A percentile compares a stretch with the other conserved stretches of the same genome.
phyloP scores from a whole-genome alignment of 2,329 filamentous ascomycete species.

The Trichoderma asperellum region DNA sequence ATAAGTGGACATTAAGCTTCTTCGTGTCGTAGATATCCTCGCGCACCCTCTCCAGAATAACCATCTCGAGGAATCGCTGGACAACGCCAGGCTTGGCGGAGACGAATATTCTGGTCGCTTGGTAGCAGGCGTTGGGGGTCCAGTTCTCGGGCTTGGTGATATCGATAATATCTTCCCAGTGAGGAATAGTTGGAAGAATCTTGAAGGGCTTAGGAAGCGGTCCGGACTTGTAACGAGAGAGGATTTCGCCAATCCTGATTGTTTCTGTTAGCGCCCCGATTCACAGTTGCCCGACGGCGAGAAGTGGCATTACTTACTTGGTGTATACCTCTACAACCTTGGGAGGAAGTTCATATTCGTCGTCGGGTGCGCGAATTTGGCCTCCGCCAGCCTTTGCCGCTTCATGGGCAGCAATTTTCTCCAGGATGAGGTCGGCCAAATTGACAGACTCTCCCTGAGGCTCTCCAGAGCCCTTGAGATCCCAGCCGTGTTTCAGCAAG shows the following conservation, averaged over 20 bases:
- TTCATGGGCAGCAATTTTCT: conserved; percentile 93
- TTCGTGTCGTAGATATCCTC: conserved; percentile 93
- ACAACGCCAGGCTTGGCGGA: conserved; percentile 79
- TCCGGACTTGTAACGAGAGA: conserved; percentile 94
- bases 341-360: conserved; percentile 82
- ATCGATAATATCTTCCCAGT: conserved; percentile 87
- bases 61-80: conserved; percentile 82
- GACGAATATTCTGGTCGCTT: conserved; percentile 90
- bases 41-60: conserved; percentile 87
- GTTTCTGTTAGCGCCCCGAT: conserved; percentile 29
- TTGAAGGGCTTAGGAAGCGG: conserved; percentile 98
- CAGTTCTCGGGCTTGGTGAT: conserved; percentile 77
- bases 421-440: conserved; percentile 87
- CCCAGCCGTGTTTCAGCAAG: conserved; percentile 69
- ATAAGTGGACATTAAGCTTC: conserved; percentile 94
- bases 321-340: conserved; percentile 95
- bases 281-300: neutral
- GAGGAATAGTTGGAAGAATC: conserved; percentile 85
- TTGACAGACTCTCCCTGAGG: conserved; percentile 67
- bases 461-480: conserved; percentile 50
- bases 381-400: conserved; percentile 57
- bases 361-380: conserved; percentile 64
- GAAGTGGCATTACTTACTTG: conserved; percentile 59
- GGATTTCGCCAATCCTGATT: conserved; percentile 75
- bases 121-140: conserved; percentile 80